These are phyloP conservation scores for Ceratobasidium sp. DNA, from an alignment of 1,284 basidiomycete species.

Conservation along the genomic window DNA sequence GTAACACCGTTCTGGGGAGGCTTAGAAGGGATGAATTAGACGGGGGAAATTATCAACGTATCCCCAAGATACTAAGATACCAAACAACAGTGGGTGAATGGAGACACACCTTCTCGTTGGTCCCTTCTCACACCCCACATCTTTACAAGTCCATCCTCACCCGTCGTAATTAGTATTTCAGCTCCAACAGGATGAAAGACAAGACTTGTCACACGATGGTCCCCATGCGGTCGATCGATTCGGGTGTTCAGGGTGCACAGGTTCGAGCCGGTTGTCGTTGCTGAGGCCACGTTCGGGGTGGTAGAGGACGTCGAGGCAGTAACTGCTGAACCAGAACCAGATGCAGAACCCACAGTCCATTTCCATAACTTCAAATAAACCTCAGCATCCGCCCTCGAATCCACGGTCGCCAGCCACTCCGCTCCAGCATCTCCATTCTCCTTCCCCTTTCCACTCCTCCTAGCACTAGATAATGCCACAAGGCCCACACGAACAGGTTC, in stretches of 20 bases:
- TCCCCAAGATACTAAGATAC: slow-evolving; percentile 1
- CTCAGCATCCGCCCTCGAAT: slow-evolving; percentile 79
- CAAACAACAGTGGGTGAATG: slow-evolving; percentile 25
- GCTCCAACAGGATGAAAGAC: slow-evolving; percentile 70
- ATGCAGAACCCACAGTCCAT: slow-evolving; percentile 68
- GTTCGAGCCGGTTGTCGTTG: slow-evolving; percentile 13
- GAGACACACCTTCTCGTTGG: slow-evolving; percentile 63
- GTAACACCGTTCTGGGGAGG: slow-evolving; percentile 29
- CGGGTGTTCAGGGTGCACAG: slow-evolving; percentile 80
- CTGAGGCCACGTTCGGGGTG: slow-evolving; percentile 53
- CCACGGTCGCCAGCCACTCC: slow-evolving; percentile 93
- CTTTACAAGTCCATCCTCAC: slow-evolving; percentile 77
- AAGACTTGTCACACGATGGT: slow-evolving; percentile 73
- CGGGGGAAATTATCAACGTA: neutral
- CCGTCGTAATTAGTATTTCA: slow-evolving; percentile 71
- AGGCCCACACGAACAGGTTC: slow-evolving; percentile 84
- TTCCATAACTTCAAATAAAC: slow-evolving; percentile 92
- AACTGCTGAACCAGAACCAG: slow-evolving; percentile 54
- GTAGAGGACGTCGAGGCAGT: neutral
- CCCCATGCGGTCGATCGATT: slow-evolving; percentile 89
- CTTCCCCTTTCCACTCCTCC: slow-evolving; percentile 51
- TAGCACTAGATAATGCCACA: slow-evolving; percentile 70
- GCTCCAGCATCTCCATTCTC: neutral
- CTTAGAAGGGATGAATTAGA: no score
- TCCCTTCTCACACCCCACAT: slow-evolving; percentile 73